Conservation (phyloP, 352 stramenopile genomes). For the Pythium monospermum region DNA sequence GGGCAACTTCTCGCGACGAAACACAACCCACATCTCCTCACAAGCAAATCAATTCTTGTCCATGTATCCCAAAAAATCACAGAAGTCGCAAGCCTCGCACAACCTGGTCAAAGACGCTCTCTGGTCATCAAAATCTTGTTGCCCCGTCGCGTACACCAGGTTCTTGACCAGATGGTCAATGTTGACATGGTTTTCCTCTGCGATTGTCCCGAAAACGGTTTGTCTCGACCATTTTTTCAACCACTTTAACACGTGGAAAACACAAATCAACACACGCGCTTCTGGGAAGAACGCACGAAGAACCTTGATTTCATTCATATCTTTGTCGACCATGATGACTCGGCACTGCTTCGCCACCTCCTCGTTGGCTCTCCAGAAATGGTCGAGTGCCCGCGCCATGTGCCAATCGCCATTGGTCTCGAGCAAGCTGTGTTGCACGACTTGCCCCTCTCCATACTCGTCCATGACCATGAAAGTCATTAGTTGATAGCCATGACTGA, state of each 20-base stretch:
- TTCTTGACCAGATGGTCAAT: conserved; percentile 14
- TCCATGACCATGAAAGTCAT: conserved; percentile 21
- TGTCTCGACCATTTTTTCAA: not conserved
- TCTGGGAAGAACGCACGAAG: not conserved
- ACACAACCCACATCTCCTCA: conserved; percentile 25
- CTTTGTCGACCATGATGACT: conserved; percentile 20
- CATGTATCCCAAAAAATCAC: conserved; percentile 20
- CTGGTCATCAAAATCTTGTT: conserved; percentile 7
- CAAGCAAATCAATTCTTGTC: conserved; percentile 19
- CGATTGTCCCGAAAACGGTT: conserved; percentile 15
- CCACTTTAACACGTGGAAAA: conserved; percentile 11
- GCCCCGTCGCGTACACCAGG: conserved; percentile 15
- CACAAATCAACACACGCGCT: conserved; percentile 4
- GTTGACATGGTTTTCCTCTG: conserved; percentile 5
- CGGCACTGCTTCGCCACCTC: not conserved
- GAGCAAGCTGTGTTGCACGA: conserved; percentile 16
- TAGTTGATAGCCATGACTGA: conserved; percentile 24
- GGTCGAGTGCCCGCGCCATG: conserved; percentile 8
- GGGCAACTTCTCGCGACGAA: conserved; percentile 6
- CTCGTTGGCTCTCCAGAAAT: no score
- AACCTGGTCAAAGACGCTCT: not conserved
- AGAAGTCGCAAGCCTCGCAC: not conserved
- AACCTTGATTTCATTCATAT: conserved; percentile 14
- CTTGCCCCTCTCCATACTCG: conserved; percentile 11
- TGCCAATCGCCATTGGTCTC: conserved; percentile 22